phyloP scores from a whole-genome alignment of 108 stramenopile genomes.

The Cyclotella baltica region DNA sequence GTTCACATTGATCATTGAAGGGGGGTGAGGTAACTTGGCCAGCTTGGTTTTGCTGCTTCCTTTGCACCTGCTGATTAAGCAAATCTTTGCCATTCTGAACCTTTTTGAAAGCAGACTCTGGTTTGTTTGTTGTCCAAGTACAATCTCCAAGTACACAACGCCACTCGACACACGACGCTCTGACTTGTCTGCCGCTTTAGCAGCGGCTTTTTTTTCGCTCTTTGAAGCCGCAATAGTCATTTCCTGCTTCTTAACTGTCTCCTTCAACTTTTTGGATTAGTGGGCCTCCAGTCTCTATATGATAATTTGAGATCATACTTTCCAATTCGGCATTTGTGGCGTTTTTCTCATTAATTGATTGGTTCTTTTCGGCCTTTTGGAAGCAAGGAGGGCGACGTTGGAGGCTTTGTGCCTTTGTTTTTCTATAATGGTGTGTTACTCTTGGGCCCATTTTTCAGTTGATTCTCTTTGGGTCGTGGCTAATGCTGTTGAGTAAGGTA shows the following conservation, averaged over 20 bases:
- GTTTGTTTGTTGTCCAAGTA: slow-evolving; percentile 16
- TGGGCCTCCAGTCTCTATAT: slow-evolving; percentile 68
- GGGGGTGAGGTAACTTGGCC: too few relatives aligned
- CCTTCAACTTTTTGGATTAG: slow-evolving; percentile 42
- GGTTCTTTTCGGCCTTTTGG: slow-evolving; percentile 36
- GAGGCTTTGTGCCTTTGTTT: slow-evolving; percentile 58
- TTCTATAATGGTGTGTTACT: slow-evolving; percentile 45
- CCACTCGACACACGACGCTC: too few relatives aligned
- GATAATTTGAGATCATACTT: slow-evolving; percentile 66
- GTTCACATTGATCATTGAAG: too few relatives aligned
- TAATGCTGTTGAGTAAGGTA: slow-evolving; percentile 49
- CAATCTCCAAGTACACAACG: slow-evolving; percentile 15
- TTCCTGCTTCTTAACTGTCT: slow-evolving; percentile 47
- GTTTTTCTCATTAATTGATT: slow-evolving; percentile 13
- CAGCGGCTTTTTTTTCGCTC: not conserved
- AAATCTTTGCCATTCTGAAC: not conserved
- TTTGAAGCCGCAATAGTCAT: slow-evolving; percentile 28
- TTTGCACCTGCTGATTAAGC: slow-evolving; percentile 17
- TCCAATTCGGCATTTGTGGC: slow-evolving; percentile 66
- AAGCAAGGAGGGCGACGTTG: slow-evolving; percentile 54
- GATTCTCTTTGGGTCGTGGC: slow-evolving; percentile 53
- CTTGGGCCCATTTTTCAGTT: slow-evolving; percentile 49
- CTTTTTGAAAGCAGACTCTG: slow-evolving; percentile 6
- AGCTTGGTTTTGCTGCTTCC: too few relatives aligned
- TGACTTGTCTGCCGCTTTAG: not conserved